These are phyloP conservation scores for Dianthus caryophyllus DNA, from an alignment of 148 eudicot species.

Conservation along the genomic window DNA sequence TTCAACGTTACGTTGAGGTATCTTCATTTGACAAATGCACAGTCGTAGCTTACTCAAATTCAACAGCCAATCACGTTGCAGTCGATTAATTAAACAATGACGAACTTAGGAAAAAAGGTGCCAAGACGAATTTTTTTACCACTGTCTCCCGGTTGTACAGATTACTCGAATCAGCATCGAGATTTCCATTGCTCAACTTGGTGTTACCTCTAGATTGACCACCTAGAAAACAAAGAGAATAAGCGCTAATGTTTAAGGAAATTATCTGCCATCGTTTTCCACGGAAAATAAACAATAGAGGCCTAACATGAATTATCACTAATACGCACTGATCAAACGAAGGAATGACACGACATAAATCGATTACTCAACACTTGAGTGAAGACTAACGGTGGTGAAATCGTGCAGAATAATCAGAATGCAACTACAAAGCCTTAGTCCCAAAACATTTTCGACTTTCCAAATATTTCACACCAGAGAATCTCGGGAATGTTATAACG, in stretches of 20 bases:
- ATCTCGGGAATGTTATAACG: background rate
- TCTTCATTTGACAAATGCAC: background rate
- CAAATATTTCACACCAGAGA: background rate
- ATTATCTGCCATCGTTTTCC: background rate
- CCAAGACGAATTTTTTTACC: slow-evolving; percentile 39
- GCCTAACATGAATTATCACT: background rate
- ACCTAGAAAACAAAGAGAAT: slow-evolving; percentile 13
- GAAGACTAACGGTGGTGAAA: background rate
- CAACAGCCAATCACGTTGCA: background rate
- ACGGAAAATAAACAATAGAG: background rate
- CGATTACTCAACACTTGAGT: slow-evolving; percentile 5
- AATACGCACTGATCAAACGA: background rate
- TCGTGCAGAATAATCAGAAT: background rate
- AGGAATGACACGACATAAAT: background rate
- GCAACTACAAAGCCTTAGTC: background rate
- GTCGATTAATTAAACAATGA: background rate
- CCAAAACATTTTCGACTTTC: background rate
- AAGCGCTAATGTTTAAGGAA: background rate
- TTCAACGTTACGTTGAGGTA: background rate
- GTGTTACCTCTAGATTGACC: slow-evolving; percentile 41
- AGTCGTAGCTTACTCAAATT: background rate
- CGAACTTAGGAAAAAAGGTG: background rate
- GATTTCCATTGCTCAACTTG: slow-evolving; percentile 31
- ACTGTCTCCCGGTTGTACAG: slow-evolving; percentile 33
- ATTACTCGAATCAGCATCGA: slow-evolving; percentile 36